phyloP scores from a whole-genome alignment of 257 asterid genomes.

The Jaltomata sinuosa region DNA sequence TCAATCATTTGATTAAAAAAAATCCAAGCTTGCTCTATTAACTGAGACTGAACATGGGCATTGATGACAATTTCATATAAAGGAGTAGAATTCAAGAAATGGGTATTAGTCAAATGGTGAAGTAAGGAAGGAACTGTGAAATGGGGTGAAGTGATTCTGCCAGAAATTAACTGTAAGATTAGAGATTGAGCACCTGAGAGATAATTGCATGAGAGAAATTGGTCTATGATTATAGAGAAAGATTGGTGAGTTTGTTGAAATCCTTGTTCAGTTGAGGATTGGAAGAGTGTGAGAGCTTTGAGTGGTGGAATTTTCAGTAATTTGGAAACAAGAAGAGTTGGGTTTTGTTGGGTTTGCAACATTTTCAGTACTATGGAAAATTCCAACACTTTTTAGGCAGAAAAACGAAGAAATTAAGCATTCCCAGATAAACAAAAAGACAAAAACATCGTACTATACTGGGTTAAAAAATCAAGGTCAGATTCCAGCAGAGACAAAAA shows the following conservation, averaged over 20 bases:
- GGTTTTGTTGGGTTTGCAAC: neutral
- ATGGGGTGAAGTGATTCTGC: conserved; percentile 33
- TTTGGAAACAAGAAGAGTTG: conserved; percentile 28
- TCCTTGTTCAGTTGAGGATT: conserved; percentile 22
- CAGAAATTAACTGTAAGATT: conserved; percentile 38
- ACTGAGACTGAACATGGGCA: conserved; percentile 35
- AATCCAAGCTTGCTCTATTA: conserved; percentile 24
- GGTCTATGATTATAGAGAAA: conserved; percentile 33
- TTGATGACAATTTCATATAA: conserved; percentile 45
- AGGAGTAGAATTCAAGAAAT: conserved; percentile 11
- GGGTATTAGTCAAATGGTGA: conserved; percentile 21
- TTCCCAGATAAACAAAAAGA: neutral
- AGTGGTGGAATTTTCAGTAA: conserved; percentile 55
- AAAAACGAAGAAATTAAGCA: neutral
- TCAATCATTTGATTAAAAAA: conserved; percentile 41
- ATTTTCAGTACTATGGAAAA: neutral
- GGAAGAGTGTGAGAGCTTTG: conserved; percentile 46
- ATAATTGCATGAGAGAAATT: conserved; percentile 36
- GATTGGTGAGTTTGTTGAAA: conserved; percentile 48
- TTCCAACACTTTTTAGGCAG: neutral
- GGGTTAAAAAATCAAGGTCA: too few relatives aligned
- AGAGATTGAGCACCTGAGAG: conserved; percentile 41
- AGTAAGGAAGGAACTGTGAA: conserved; percentile 44
- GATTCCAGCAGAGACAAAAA: too few relatives aligned
- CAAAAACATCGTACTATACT: too few relatives aligned